Conservation (phyloP, 192 early-diverging fungal species). For the Coemansia sp. region DNA sequence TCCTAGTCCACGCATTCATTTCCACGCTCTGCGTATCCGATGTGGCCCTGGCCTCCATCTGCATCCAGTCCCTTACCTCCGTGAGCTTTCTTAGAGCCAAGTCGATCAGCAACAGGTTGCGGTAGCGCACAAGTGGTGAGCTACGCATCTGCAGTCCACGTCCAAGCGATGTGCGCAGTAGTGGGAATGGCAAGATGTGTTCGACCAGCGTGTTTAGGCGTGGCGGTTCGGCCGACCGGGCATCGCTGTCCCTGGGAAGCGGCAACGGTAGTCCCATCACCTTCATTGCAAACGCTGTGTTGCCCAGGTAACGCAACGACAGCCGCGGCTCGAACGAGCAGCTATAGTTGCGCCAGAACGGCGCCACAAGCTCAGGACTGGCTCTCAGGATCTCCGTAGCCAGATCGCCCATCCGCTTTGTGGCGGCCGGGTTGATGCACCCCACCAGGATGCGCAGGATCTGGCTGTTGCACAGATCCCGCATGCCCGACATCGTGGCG, state of each 20-base stretch:
- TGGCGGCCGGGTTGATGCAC: constrained; percentile 28
- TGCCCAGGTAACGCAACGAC: constrained; percentile 40
- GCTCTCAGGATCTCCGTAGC: constrained; percentile 35
- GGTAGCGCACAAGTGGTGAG: constrained; percentile 41
- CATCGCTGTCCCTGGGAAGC: constrained; percentile 5
- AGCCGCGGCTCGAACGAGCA: constrained; percentile 47
- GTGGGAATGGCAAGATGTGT: constrained; percentile 33
- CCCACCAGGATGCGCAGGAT: constrained; percentile 44
- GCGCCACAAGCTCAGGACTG: constrained; percentile 51
- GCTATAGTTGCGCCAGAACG: constrained; percentile 44
- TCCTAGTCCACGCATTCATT: constrained; percentile 17
- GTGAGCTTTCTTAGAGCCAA: constrained; percentile 41
- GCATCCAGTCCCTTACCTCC: constrained; percentile 28
- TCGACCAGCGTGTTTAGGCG: constrained; percentile 42
- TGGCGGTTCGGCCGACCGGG: constrained; percentile 20
- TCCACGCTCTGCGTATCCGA: neutral
- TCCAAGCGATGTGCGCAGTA: constrained; percentile 23
- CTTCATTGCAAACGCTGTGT: constrained; percentile 40
- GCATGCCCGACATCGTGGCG: constrained; percentile 14
- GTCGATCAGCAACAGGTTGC: constrained; percentile 37
- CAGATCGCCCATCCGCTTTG: constrained; percentile 33
- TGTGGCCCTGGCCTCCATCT: constrained; percentile 8
- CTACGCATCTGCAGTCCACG: constrained; percentile 29
- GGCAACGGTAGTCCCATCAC: constrained; percentile 37
- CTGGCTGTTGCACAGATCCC: constrained; percentile 43